Evolutionary conservation across 495 filamentous ascomycete genomes (phyloP).

Genomic region (Hyaloscypha finlandica): DNA sequence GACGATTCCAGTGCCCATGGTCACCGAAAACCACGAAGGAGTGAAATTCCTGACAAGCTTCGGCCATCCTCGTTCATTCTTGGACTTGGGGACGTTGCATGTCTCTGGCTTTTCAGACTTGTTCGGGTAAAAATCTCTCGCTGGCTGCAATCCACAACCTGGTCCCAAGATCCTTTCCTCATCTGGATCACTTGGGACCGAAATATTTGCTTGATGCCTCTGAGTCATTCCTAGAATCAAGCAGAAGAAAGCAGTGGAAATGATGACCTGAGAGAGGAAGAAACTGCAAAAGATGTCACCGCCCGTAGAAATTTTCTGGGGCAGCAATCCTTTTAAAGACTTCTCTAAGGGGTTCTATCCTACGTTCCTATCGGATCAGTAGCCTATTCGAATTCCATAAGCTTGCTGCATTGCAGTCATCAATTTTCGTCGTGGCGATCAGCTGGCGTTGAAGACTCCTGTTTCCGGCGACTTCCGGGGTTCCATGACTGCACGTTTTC

Average conservation of each 20-base stretch:
- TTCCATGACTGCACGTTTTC: neutral
- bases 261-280: too few species aligned
- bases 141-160: constrained; percentile 1
- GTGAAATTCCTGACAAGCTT: constrained; percentile 50
- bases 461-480: neutral
- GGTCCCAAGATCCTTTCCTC: neutral
- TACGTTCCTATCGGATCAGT: neutral
- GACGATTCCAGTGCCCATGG: constrained; percentile 67
- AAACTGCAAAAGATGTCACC: neutral
- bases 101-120: neutral
- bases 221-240: neutral
- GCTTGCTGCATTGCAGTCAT: neutral
- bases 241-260: neutral
- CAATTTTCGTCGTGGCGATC: neutral
- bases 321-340: neutral
- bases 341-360: neutral
- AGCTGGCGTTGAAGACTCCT: neutral
- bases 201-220: neutral
- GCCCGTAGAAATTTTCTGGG: too few species aligned
- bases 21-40: constrained; percentile 57
- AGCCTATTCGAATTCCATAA: neutral
- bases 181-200: neutral
- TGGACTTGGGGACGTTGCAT: neutral
- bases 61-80: constrained; percentile 40
- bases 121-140: neutral